These are phyloP conservation scores for Serendipita vermifera DNA, from an alignment of 768 basidiomycete genomes.

Conservation along the genomic window DNA sequence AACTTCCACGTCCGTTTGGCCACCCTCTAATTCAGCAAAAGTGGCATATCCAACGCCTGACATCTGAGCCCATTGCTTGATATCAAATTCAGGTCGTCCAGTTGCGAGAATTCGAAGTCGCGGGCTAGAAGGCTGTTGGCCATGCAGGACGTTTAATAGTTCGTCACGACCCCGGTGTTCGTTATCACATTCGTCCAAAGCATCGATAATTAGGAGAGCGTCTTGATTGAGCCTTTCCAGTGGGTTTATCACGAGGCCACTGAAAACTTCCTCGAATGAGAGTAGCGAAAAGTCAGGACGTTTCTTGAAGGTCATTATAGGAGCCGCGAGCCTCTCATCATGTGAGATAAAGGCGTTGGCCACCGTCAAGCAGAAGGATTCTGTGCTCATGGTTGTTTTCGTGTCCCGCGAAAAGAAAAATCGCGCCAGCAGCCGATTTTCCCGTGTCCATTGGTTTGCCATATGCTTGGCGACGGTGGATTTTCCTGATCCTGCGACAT, in stretches of 20 bases:
- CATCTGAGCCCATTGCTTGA: neutral
- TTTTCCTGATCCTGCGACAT: neutral
- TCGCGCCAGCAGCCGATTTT: neutral
- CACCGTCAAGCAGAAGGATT: neutral
- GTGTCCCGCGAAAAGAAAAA: neutral
- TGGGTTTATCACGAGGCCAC: neutral
- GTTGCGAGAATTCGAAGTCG: neutral
- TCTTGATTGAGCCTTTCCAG: neutral
- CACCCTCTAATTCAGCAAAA: neutral
- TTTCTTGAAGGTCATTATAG: neutral
- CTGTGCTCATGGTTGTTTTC: neutral
- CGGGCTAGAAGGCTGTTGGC: neutral
- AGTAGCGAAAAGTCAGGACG: neutral
- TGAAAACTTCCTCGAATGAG: neutral
- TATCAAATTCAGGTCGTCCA: neutral
- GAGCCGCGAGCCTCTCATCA: neutral
- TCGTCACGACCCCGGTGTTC: neutral
- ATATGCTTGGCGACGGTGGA: neutral
- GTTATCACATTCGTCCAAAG: constrained; percentile 1
- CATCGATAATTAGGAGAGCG: neutral
- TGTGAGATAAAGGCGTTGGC: neutral
- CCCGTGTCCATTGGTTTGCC: neutral
- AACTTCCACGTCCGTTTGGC: neutral
- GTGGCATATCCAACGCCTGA: neutral
- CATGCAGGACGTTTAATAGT: neutral